These are phyloP conservation scores for Phylloporus sp. DNA, from an alignment of 1,284 basidiomycete genomes.

Conservation along the genomic window DNA sequence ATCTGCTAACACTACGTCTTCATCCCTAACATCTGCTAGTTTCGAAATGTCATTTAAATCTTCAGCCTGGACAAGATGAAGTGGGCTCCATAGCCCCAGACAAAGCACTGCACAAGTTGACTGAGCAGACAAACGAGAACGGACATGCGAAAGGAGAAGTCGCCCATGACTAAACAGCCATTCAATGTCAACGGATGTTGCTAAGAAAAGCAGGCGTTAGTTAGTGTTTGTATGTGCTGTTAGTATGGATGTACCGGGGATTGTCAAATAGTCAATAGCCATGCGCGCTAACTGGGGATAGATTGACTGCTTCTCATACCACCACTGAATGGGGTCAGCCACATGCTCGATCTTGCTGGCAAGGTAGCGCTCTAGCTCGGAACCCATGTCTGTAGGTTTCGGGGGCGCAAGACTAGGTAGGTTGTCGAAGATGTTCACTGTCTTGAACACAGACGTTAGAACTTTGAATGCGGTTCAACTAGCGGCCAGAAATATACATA, in stretches of 20 bases:
- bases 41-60: background rate
- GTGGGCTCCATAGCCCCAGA: background rate
- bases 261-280: conserved; percentile 1
- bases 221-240: no score
- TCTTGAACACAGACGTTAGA: background rate
- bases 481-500: background rate
- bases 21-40: background rate
- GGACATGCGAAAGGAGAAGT: background rate
- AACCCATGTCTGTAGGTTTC: background rate
- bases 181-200: background rate
- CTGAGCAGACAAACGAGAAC: background rate
- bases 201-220: background rate
- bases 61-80: background rate
- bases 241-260: background rate
- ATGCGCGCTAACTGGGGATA: background rate
- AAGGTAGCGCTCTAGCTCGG: background rate
- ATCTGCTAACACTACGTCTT: background rate
- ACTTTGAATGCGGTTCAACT: background rate
- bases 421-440: background rate
- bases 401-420: background rate
- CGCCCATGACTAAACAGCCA: background rate
- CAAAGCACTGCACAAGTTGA: background rate
- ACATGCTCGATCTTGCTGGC: background rate
- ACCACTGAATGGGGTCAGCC: background rate
- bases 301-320: background rate